Evolutionary conservation across 2,329 filamentous ascomycete species (phyloP).

Genomic region (Phialocephala sp.): DNA sequence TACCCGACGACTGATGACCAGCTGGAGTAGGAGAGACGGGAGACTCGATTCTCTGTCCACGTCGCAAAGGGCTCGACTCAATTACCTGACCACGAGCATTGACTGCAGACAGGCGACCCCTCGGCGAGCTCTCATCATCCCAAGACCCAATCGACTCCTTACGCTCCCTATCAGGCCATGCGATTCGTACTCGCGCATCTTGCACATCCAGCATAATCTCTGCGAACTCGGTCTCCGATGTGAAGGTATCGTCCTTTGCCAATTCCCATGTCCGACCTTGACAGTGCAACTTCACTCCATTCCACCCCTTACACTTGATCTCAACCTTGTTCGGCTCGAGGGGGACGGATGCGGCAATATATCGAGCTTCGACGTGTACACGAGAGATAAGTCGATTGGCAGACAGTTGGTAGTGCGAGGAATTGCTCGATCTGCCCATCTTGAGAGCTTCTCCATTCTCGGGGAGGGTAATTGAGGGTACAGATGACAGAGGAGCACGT

Average conservation of each 20-base stretch:
- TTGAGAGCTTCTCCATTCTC: conserved; percentile 80
- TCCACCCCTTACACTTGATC: conserved; percentile 93
- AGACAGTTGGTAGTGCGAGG: conserved; percentile 93
- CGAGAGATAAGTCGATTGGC: conserved; percentile 92
- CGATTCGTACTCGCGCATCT: conserved; percentile 85
- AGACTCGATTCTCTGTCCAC: conserved; percentile 65
- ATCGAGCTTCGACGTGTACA: conserved; percentile 88
- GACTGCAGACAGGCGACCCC: conserved; percentile 52
- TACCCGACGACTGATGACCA: conserved; percentile 30
- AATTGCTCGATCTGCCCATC: conserved; percentile 94
- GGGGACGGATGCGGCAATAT: conserved; percentile 70
- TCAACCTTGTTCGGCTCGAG: conserved; percentile 80
- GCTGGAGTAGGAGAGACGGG: conserved; percentile 75
- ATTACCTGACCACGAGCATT: conserved; percentile 49
- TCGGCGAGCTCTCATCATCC: conserved; percentile 61
- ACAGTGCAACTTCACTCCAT: conserved; percentile 91
- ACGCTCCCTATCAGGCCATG: conserved; percentile 74
- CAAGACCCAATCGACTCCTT: conserved; percentile 59
- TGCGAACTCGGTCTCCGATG: conserved; percentile 82
- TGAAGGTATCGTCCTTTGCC: conserved; percentile 86
- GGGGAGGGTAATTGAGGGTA: conserved; percentile 82
- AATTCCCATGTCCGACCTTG: conserved; percentile 86
- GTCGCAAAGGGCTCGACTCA: conserved; percentile 65
- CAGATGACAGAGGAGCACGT: conserved; percentile 79
- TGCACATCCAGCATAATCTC: conserved; percentile 97